These are phyloP conservation scores for Bromus sterilis DNA, from an alignment of 176 grass and related monocot species.

Conservation along the genomic window DNA sequence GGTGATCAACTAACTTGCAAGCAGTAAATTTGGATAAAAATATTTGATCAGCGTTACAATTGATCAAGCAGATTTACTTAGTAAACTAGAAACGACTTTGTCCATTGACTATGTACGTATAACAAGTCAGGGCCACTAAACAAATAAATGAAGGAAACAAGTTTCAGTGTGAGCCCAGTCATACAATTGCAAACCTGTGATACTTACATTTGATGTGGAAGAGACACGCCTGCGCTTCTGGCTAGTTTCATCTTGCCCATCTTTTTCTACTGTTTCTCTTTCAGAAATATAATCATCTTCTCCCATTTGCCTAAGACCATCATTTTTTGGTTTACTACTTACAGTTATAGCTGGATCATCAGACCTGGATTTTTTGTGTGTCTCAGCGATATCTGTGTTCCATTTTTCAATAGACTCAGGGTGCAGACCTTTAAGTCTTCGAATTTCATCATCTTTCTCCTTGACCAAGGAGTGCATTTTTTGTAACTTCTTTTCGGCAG, in stretches of 20 bases:
- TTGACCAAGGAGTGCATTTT: conserved; percentile 25
- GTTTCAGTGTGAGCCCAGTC: not conserved
- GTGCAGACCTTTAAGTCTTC: not conserved
- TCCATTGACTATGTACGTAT: not conserved
- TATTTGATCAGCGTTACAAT: too few relatives aligned
- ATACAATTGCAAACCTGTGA: not conserved
- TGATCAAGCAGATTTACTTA: not conserved
- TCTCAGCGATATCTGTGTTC: not conserved
- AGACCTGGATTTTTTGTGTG: conserved; percentile 21
- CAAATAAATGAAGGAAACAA: not conserved
- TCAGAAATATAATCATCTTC: not conserved
- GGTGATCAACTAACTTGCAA: not conserved
- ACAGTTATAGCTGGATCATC: not conserved
- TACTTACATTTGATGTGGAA: conserved; percentile 30
- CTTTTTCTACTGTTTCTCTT: not conserved
- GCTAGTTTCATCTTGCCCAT: not conserved
- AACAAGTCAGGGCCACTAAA: not conserved
- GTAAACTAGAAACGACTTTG: not conserved
- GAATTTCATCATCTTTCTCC: conserved; percentile 25
- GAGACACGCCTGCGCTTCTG: conserved; percentile 30
- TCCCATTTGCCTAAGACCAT: not conserved
- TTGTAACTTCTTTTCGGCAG: not conserved
- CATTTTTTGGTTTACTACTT: not conserved
- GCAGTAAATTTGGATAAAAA: not conserved
- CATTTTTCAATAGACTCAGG: not conserved